These are phyloP conservation scores for Eimeria acervulina DNA, from an alignment of 169 alveolate species.

Conservation along the genomic window DNA sequence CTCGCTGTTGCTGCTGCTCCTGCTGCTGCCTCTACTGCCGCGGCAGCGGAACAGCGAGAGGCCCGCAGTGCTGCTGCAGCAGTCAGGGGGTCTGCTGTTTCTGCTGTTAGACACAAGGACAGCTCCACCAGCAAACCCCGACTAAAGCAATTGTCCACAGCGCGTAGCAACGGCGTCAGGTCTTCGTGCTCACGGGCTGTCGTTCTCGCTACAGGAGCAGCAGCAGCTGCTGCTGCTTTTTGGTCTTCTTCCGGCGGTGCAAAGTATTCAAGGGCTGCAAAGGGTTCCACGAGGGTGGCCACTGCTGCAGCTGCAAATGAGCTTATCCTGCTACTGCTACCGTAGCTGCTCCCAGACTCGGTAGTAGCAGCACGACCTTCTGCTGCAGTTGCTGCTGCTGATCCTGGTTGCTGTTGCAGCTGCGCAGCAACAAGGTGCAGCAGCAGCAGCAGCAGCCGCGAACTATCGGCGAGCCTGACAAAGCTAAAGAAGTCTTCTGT, in stretches of 20 bases:
- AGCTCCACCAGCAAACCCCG: slow-evolving; percentile 59
- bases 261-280: neutral
- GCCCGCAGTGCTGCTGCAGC: slow-evolving; percentile 39
- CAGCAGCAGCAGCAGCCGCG: slow-evolving; percentile 71
- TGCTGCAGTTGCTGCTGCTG: slow-evolving; percentile 38
- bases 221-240: neutral
- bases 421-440: slow-evolving; percentile 66
- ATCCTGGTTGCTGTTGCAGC: neutral
- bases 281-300: slow-evolving; percentile 51
- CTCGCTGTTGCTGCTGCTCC: neutral
- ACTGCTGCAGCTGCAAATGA: slow-evolving; percentile 44
- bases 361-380: neutral
- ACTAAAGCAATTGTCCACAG: neutral
- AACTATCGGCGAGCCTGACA: slow-evolving; percentile 13
- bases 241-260: neutral
- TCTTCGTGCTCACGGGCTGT: neutral
- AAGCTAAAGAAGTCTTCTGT: slow-evolving; percentile 51
- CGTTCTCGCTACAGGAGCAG: neutral
- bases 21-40: slow-evolving; percentile 63
- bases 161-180: neutral
- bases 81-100: slow-evolving; percentile 49
- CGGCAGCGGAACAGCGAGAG: slow-evolving; percentile 46
- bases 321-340: neutral
- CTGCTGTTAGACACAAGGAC: slow-evolving; percentile 9
- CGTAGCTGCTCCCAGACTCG: slow-evolving; percentile 25